A percentile compares a stretch with the other conserved stretches of the same genome.
These are phyloP conservation scores for Trypethelium eluteriae DNA, from an alignment of 495 filamentous ascomycete species.

Conservation along the genomic window DNA sequence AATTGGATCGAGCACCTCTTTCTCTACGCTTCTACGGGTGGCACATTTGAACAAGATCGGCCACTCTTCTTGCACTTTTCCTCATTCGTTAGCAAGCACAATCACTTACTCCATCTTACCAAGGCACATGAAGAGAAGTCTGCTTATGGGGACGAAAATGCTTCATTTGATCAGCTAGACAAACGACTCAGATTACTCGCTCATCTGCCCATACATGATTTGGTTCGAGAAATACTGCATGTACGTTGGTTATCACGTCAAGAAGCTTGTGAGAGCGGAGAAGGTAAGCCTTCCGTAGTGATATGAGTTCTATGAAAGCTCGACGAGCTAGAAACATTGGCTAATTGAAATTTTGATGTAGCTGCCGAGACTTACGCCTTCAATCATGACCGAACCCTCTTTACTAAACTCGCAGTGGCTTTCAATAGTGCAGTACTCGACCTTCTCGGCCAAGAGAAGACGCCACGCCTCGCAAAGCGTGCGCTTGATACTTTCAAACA, in stretches of 20 bases:
- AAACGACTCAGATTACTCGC: neutral
- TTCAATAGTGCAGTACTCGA: neutral
- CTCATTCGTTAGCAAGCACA: neutral
- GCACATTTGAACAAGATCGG: neutral
- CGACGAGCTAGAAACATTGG: neutral
- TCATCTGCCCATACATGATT: neutral
- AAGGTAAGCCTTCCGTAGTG: neutral
- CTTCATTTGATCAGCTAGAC: neutral
- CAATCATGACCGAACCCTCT: neutral
- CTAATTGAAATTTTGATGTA: neutral
- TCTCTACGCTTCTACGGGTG: neutral
- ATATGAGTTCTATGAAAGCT: neutral
- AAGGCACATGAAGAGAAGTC: neutral
- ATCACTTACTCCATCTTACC: neutral
- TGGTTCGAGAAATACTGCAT: neutral
- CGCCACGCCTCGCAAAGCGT: neutral
- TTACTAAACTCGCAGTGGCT: neutral
- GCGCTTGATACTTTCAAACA: neutral
- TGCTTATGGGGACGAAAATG: neutral
- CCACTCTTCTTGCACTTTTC: neutral
- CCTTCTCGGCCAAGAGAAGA: neutral
- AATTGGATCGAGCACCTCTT: neutral
- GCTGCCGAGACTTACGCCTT: conserved; percentile 10
- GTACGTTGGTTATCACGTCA: neutral
- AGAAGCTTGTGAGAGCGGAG: conserved; percentile 5